These are phyloP conservation scores for Cubamyces sp. DNA, from an alignment of 768 basidiomycete genomes.

Conservation along the genomic window DNA sequence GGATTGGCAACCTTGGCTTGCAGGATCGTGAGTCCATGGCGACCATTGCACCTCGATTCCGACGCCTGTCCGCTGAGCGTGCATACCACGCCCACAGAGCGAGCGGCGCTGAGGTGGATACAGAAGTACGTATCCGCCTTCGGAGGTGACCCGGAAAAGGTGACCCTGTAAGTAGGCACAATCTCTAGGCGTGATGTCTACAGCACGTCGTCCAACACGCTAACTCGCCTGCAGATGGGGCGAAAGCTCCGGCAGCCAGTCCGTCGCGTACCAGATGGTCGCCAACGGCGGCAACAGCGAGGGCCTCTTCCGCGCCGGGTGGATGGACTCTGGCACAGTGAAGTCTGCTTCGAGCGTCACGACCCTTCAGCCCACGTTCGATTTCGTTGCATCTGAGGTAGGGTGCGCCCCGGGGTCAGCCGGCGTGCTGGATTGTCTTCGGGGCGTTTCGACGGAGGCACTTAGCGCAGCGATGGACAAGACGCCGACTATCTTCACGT, in stretches of 20 bases:
- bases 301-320: slow-evolving; percentile 28
- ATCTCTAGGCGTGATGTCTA: too few relatives aligned
- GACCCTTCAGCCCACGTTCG: slow-evolving; percentile 34
- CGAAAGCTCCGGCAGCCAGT: slow-evolving; percentile 28
- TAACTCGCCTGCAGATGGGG: slow-evolving; percentile 24
- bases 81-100: slow-evolving; percentile 31
- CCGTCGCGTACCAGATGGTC: slow-evolving; percentile 28
- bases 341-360: slow-evolving; percentile 10
- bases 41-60: too few relatives aligned
- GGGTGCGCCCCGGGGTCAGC: slow-evolving; percentile 37
- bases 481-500: slow-evolving; percentile 31
- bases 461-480: slow-evolving; percentile 39
- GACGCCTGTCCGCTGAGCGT: too few relatives aligned
- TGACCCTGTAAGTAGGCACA: slow-evolving; percentile 32
- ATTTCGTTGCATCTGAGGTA: slow-evolving; percentile 41
- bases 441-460: slow-evolving; percentile 37
- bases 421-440: slow-evolving; percentile 48
- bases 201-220: too few relatives aligned
- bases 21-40: slow-evolving; percentile 34
- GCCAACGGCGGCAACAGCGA: slow-evolving; percentile 25
- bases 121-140: slow-evolving; percentile 22
- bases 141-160: slow-evolving; percentile 47
- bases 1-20: slow-evolving; percentile 41
- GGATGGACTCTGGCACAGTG: slow-evolving; percentile 24
- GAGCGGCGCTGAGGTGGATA: slow-evolving; percentile 44